Percentiles rank a stretch among this genome's conserved stretches.
phyloP scores from a whole-genome alignment of 352 stramenopile genomes.

The Globisporangium solare region DNA sequence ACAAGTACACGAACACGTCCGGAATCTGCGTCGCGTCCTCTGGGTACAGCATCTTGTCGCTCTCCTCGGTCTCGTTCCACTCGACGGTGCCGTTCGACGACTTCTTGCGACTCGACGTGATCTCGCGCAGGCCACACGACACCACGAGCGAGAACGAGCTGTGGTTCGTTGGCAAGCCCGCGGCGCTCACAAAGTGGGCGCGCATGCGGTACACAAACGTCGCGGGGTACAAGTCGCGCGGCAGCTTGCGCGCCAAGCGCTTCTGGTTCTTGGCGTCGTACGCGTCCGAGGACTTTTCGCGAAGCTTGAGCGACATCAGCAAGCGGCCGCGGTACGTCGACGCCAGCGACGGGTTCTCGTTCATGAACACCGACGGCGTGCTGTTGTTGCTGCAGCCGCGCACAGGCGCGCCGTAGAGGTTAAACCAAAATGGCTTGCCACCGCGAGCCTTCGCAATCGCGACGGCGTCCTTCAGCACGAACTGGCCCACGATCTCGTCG shows the following conservation, averaged over 20 bases:
- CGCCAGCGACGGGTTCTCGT: conserved; percentile 38
- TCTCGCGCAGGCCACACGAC: conserved; percentile 52
- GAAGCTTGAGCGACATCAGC: conserved; percentile 50
- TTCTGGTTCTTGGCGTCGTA: conserved; percentile 77
- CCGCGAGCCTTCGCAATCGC: conserved; percentile 22
- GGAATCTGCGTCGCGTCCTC: conserved; percentile 58
- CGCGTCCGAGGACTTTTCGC: conserved; percentile 43
- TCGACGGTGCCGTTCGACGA: conserved; percentile 63
- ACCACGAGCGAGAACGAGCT: conserved; percentile 47
- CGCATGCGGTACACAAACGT: conserved; percentile 60
- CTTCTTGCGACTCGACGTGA: conserved; percentile 44
- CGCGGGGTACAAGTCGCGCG: conserved; percentile 39
- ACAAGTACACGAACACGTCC: conserved; percentile 81
- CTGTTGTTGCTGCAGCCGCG: conserved; percentile 42
- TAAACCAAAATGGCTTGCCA: conserved; percentile 59
- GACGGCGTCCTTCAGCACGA: conserved; percentile 39
- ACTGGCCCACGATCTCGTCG: conserved; percentile 57
- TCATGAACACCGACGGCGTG: conserved; percentile 46
- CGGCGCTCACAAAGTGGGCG: conserved; percentile 56
- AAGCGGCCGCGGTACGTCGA: conserved; percentile 83
- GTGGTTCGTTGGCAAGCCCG: conserved; percentile 41
- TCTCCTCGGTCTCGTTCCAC: conserved; percentile 77
- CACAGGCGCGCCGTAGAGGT: conserved; percentile 67
- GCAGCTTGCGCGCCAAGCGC: conserved; percentile 44
- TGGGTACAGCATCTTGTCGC: conserved; percentile 60